Base-by-base conservation (phyloP, 164 flowering plant genomes). In the Santalum album region DNA sequence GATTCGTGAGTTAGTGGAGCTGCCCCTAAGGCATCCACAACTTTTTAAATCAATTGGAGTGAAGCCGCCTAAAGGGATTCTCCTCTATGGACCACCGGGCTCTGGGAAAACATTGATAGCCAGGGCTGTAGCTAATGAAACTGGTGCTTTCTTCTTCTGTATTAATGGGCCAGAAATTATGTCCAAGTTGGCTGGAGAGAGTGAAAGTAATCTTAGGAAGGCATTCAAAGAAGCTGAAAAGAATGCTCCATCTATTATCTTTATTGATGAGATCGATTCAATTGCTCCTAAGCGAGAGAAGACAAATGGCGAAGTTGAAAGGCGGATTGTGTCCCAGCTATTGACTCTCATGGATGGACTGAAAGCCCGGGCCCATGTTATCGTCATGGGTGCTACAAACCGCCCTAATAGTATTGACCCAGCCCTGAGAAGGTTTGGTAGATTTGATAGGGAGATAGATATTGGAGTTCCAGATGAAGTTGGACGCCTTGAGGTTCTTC, bases 171-270 rank as follows among this genome's bases (percentile, higher is more conserved):
- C 54, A 22, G 57, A 54, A 40, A 54, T 54, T 26, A 54, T 54
- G 57, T 54, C 57, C 21, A 36, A 54, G 22, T 16, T 55, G 51
- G 71, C 66, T 24, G 70, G 70, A 21, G 70, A 66, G 62, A 63
- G 67, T 44, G 71, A 67, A 54, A 58, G 63, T 56, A 58, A 67
- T 54, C 64, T 63, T 26, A 47, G 71, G 39, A 67, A 67, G 51
- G 71, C 71, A 9, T 67, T 67, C 49, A 64, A 63, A 46, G 71
- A 67, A 54, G 67, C 67, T 3, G 66, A 63, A 51, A 50, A 63
- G 56, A 63, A 63, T 45, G 66, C 66, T 17, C 66, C 66, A 7
- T 63, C 66, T n/a, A 54, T 54, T 1, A 54, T 54, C 19, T 54
- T 54, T 42, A 36, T 62, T 55, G 60, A 55, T 47, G 62, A 63